A percentile compares a stretch with the other conserved stretches of the same genome.
phyloP scores from a whole-genome alignment of 2,329 filamentous ascomycete species.

The Colletotrichum acutatum region DNA sequence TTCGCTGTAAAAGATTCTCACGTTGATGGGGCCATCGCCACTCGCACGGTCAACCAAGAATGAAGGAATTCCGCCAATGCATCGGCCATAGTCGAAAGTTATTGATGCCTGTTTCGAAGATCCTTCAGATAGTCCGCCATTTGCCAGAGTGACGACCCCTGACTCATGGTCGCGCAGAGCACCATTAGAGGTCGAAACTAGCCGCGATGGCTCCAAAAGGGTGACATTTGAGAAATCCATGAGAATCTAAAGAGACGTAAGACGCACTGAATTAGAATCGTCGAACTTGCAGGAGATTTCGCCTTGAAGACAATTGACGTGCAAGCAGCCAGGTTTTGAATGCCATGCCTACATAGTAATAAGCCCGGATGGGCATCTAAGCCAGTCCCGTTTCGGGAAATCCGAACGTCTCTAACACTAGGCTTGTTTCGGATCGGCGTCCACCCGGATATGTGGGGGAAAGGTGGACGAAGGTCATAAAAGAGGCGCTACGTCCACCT shows the following conservation, averaged over 20 bases:
- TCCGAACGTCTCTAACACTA: neutral
- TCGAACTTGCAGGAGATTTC: too few relatives aligned
- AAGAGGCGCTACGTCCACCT: neutral
- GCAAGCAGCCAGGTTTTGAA: too few relatives aligned
- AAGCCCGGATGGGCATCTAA: neutral
- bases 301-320: too few relatives aligned
- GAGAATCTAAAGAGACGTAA: too few relatives aligned
- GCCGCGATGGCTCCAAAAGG: neutral
- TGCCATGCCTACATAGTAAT: too few relatives aligned
- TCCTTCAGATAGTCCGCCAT: neutral
- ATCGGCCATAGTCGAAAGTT: conserved; percentile 21
- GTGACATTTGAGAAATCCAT: neutral
- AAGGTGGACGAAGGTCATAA: conserved; percentile 16
- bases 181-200: neutral
- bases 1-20: conserved; percentile 12
- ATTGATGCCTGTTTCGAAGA: neutral
- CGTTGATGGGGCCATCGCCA: neutral
- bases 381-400: neutral
- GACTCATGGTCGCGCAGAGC: neutral
- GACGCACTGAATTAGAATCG: neutral
- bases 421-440: neutral
- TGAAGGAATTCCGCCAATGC: conserved; percentile 6
- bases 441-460: neutral
- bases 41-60: neutral
- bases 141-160: neutral